These are phyloP conservation scores for Prunus armeniaca DNA, from an alignment of 306 rosid genomes.

Conservation along the genomic window DNA sequence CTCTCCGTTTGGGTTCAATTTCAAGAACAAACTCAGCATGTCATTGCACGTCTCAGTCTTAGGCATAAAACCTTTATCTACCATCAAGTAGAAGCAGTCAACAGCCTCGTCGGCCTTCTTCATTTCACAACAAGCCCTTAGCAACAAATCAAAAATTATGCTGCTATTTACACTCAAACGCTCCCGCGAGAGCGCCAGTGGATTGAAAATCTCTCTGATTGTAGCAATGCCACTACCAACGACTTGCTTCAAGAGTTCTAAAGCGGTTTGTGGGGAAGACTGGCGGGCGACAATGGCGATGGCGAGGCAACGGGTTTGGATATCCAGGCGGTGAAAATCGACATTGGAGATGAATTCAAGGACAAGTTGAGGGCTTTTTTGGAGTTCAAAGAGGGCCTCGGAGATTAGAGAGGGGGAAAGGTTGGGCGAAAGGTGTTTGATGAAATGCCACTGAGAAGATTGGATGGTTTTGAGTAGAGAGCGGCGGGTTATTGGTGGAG, in stretches of 20 bases:
- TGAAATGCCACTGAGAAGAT: slow-evolving; percentile 82
- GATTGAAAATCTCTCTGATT: slow-evolving; percentile 30
- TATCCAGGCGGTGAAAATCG: slow-evolving; percentile 36
- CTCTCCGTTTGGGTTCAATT: slow-evolving; percentile 41
- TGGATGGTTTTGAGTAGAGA: slow-evolving; percentile 36
- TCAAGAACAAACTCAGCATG: slow-evolving; percentile 56
- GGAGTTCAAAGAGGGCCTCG: slow-evolving; percentile 45
- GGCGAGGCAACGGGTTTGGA: slow-evolving; percentile 49
- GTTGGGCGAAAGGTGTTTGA: slow-evolving; percentile 53
- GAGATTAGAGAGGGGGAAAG: slow-evolving; percentile 50
- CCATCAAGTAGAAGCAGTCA: slow-evolving; percentile 64
- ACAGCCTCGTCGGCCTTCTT: slow-evolving; percentile 50
- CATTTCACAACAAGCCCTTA: slow-evolving; percentile 56
- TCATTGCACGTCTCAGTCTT: slow-evolving; percentile 59
- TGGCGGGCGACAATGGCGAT: slow-evolving; percentile 48
- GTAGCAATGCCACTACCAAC: slow-evolving; percentile 28
- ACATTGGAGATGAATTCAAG: slow-evolving; percentile 42
- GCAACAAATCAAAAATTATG: slow-evolving; percentile 43
- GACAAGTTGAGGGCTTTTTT: slow-evolving; percentile 42
- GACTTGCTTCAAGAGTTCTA: slow-evolving; percentile 39
- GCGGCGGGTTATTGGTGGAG: slow-evolving; percentile 32
- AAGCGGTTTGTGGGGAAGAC: slow-evolving; percentile 53
- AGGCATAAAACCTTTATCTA: slow-evolving; percentile 40
- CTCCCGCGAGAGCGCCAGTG: slow-evolving; percentile 31
- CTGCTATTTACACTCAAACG: slow-evolving; percentile 31